phyloP scores from a whole-genome alignment of 805 yeast species.

The Blastobotrys terrestris region DNA sequence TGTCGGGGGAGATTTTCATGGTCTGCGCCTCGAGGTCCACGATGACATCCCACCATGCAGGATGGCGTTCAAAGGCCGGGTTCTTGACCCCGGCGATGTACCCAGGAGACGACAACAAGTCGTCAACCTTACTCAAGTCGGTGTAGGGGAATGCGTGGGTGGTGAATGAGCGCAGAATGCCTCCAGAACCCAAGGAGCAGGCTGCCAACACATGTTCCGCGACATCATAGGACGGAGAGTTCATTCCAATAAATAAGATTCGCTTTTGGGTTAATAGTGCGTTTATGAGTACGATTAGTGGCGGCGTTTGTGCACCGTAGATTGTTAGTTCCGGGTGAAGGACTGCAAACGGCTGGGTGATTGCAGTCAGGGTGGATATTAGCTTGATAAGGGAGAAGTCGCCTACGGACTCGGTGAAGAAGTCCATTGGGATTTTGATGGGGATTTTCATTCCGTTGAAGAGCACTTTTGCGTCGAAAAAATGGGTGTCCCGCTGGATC shows the following conservation, averaged over 20 bases:
- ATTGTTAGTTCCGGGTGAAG: conserved; percentile 45
- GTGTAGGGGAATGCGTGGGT: conserved; percentile 50
- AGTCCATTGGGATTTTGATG: conserved; percentile 28
- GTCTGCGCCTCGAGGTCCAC: conserved; percentile 45
- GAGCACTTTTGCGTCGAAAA: conserved; percentile 25
- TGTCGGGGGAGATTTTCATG: conserved; percentile 27
- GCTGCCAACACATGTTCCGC: conserved; percentile 46
- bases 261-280: conserved; percentile 49
- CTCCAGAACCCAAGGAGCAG: conserved; percentile 47
- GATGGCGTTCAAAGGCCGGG: conserved; percentile 51
- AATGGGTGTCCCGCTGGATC: conserved; percentile 26
- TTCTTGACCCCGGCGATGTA: conserved; percentile 56
- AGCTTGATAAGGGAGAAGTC: conserved; percentile 26
- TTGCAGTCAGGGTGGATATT: conserved; percentile 25
- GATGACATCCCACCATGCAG: conserved; percentile 49
- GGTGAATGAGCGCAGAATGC: conserved; percentile 43
- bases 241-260: conserved; percentile 44
- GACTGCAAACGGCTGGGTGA: conserved; percentile 21
- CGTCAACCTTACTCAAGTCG: conserved; percentile 49
- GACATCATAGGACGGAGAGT: conserved; percentile 44
- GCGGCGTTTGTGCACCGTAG: conserved; percentile 50
- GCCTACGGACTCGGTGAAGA: conserved; percentile 28
- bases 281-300: conserved; percentile 45
- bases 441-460: conserved; percentile 28
- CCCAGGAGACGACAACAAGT: conserved; percentile 42